Base-by-base conservation (phyloP, 257 asterid genomes). In the Henckelia pumila region DNA sequence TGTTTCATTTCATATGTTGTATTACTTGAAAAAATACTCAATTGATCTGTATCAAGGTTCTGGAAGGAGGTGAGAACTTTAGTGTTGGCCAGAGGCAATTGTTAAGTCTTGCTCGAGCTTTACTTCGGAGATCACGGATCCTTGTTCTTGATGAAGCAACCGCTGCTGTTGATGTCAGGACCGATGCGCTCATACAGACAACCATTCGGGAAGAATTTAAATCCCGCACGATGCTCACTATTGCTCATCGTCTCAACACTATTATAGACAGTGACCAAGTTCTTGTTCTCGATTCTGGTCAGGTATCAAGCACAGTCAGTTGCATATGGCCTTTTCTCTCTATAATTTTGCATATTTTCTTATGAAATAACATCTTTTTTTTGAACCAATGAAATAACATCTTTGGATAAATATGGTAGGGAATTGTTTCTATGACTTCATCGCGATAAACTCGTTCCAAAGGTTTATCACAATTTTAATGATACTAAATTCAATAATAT, bases 131-230 rank as follows among this genome's bases (percentile, higher is more conserved):
- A 75, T 87, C 95, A 52, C 87, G 82, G 79, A 87, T 89, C 67
- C 93, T 89, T 22, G 96, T 89, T 63, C 93, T 89, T 64, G 96
- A 87, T 73, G 96, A 89, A 81, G 96, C 95, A 76, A 89, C 95
- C 11, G 93, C 95, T 7, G 85, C 96, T 17, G 96, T 89, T 71
- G 96, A 89, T 77, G 89, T 87, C 55, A 82, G 93, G 75, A 89
- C 96, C 32, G 95, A 89, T 79, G 89, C 93, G 50, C 91, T 89
- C 44, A 87, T 89, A 71, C 96, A 89, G 81, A 82, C 83, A 67
- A 89, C 95, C 63, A 89, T 89, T 47, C 76, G 93, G n/a, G 85
- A 82, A 68, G 96, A 89, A 74, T 89, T 87, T 37, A 85, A 75
- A 67, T 78, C 86, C 20, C 84, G 96, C 86, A 89, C 96, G 17